Evolutionary conservation across 202 grass and related monocot species (phyloP).

Genomic region (Elaeis oleifera): DNA sequence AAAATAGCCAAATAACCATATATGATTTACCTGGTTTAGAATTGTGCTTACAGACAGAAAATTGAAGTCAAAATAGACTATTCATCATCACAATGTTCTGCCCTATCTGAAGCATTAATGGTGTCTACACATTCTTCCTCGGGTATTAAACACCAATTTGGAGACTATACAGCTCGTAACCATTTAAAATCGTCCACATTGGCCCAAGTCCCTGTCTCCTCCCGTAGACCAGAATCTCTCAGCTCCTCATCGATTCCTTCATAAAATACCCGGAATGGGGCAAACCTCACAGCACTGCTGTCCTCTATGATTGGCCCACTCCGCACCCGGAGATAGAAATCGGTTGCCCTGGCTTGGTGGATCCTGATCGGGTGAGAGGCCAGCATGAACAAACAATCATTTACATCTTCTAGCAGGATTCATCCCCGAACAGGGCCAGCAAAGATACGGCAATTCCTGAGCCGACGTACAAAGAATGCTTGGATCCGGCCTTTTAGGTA

Average conservation of each 20-base stretch:
- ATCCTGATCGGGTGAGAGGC: conserved; percentile 70
- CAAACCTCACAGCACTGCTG: conserved; percentile 50
- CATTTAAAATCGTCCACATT: conserved; percentile 79
- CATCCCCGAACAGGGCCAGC: conserved; percentile 53
- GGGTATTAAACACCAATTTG: conserved; percentile 52
- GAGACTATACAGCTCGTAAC: conserved; percentile 59
- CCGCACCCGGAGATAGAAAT: conserved; percentile 64
- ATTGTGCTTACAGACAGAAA: neutral
- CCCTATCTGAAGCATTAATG: conserved; percentile 34
- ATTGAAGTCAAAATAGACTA: conserved; percentile 1
- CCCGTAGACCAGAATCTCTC: conserved; percentile 33
- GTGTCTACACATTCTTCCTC: conserved; percentile 31
- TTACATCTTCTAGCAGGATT: conserved; percentile 58
- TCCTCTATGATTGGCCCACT: conserved; percentile 73
- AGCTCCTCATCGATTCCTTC: conserved; percentile 50
- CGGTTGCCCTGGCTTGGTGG: conserved; percentile 37
- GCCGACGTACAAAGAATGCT: conserved; percentile 39
- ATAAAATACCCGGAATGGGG: conserved; percentile 45
- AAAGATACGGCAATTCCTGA: conserved; percentile 46
- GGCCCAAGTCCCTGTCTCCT: conserved; percentile 54
- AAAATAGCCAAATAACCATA: neutral
- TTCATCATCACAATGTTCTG: conserved; percentile 7
- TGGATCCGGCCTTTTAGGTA: conserved; percentile 48
- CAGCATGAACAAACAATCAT: conserved; percentile 40
- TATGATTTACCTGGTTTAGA: neutral